phyloP scores from a whole-genome alignment of 495 filamentous ascomycete species.

The Aspergillus olivimuriae region DNA sequence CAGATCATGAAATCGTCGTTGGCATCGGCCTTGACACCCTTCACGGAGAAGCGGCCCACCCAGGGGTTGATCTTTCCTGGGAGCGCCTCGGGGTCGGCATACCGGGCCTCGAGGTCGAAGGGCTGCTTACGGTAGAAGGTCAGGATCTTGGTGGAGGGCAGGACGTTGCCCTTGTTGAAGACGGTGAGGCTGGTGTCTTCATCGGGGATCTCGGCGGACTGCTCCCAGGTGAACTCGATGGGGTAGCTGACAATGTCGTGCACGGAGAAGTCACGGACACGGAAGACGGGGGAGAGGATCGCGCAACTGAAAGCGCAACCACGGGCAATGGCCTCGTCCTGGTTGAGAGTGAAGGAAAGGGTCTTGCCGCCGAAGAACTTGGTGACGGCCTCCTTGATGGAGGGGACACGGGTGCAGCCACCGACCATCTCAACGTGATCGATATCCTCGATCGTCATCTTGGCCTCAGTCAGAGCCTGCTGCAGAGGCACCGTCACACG shows the following conservation, averaged over 20 bases:
- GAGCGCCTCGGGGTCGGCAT: conserved; percentile 78
- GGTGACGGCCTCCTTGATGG: conserved; percentile 84
- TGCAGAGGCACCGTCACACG: conserved; percentile 70
- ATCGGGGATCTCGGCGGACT: conserved; percentile 95
- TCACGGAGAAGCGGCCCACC: conserved; percentile 94
- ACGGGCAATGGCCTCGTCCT: conserved; percentile 94
- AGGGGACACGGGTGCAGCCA: conserved; percentile 88
- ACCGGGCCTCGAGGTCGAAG: conserved; percentile 94
- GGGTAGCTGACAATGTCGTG: conserved; percentile 98
- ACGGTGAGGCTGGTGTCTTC: conserved; percentile 97
- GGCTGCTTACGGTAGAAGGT: conserved; percentile 98
- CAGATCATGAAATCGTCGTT: conserved; percentile 98
- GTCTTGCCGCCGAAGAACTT: conserved; percentile 77
- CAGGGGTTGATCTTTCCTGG: conserved; percentile 89
- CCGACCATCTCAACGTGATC: conserved; percentile 92
- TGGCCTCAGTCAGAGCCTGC: conserved; percentile 86
- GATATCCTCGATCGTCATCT: conserved; percentile 84
- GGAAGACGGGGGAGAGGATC: conserved; percentile 96
- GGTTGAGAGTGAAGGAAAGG: conserved; percentile 95
- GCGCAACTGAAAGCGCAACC: conserved; percentile 98
- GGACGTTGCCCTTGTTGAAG: conserved; percentile 95
- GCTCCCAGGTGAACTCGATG: conserved; percentile 99
- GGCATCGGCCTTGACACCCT: conserved; percentile 76
- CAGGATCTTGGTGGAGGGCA: conserved; percentile 98
- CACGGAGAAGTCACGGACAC: conserved; percentile 94